Evolutionary conservation across 2,329 filamentous ascomycete species (phyloP), one percentile per base, ranked within the genome.

Genomic region (Dothistroma septosporum): DNA sequence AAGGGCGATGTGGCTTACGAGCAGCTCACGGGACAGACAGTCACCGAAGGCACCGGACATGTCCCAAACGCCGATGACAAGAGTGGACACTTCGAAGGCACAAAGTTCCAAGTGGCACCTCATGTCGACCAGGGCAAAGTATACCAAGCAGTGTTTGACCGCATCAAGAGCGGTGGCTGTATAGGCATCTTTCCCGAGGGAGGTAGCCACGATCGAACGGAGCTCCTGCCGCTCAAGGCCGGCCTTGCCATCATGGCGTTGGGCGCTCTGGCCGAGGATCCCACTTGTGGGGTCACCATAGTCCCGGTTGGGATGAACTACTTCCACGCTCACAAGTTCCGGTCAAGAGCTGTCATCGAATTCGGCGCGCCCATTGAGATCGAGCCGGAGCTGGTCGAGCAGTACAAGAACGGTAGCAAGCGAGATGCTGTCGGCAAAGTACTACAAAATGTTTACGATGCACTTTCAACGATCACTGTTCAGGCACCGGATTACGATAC

Each of bases 221-320:
- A 96, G 73, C 82, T 97, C 50, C 82, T 97, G 47, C 93, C 94
- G 22, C 81, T 97, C 64, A 97, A 97, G 82, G 93, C 94, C 69
- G 93, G 93, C 75, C 91, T 99, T 62, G 94, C 94, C 61, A 94
- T 99, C 72, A 99, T 99, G 93, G 94, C 93, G 12, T 83, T 99
- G 37, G 93, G 93, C 44, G 89, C 94, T 0, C 81, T 97, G 55
- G 91, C 90, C 5, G 87, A 91, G 59, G 86, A 92, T 63, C 92
- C 92, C 2, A 83, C 93, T 65, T 96, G 91, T 72, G 91, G 90
- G 32, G 80, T 99, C 63, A 95, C 92, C 76, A 97, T 99, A 69
- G 91, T 99, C 24, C 94, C 94, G 3, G 92, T 94, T 55, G 93
- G 93, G 69, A 97, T 99, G 93, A 99, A 99, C 77, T 99, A 99